Conservation (phyloP, 495 filamentous ascomycete species). For the Schizothecium vesticola region DNA sequence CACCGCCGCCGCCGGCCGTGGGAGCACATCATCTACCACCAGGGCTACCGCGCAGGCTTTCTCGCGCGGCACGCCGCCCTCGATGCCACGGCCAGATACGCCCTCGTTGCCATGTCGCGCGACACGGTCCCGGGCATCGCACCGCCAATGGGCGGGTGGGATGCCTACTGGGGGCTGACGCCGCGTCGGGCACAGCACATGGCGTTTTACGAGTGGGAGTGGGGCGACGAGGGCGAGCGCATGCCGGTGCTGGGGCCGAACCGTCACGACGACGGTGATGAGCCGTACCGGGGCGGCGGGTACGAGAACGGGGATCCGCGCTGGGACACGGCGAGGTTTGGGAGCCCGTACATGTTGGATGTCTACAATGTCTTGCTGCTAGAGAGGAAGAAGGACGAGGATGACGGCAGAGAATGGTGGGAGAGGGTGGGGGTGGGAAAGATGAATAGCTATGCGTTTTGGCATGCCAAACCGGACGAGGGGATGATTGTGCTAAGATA, state of each 20-base stretch:
- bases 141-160: slow-evolving; percentile 12
- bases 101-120: slow-evolving; percentile 13
- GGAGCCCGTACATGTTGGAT: slow-evolving; percentile 1
- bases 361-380: slow-evolving; percentile 12
- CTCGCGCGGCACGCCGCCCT: slow-evolving; percentile 7
- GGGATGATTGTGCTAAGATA: slow-evolving; percentile 4
- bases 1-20: background rate
- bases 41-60: slow-evolving; percentile 17
- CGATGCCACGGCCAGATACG: background rate
- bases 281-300: background rate
- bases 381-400: slow-evolving; percentile 2
- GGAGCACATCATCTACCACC: slow-evolving; percentile 15
- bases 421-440: slow-evolving; percentile 8
- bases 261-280: background rate
- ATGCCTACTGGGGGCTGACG: slow-evolving; percentile 9
- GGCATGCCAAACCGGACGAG: slow-evolving; percentile 10
- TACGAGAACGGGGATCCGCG: slow-evolving; percentile 8
- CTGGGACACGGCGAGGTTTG: slow-evolving; percentile 5
- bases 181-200: background rate
- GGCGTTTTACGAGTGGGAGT: slow-evolving; percentile 2
- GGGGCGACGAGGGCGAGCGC: background rate
- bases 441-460: slow-evolving; percentile 10
- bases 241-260: slow-evolving; percentile 2
- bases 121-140: slow-evolving; percentile 14
- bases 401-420: background rate